phyloP scores from a whole-genome alignment of 2,329 filamentous ascomycete species.

The Dissoconium aciculare region DNA sequence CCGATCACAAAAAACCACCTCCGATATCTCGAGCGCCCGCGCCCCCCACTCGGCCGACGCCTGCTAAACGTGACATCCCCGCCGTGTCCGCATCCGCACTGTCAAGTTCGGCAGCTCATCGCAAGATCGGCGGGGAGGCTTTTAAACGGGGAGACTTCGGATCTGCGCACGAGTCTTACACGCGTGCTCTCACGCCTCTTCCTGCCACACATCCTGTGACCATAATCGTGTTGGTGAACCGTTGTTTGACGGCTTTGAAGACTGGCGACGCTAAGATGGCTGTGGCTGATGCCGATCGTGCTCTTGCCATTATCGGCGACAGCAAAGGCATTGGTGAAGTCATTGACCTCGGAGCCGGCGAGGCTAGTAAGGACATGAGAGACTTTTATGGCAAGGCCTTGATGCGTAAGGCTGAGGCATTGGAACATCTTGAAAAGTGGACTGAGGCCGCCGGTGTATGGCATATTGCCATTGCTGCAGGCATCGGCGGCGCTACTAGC shows the following conservation, averaged over 20 bases:
- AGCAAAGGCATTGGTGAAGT: slow-evolving; percentile 65
- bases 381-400: slow-evolving; percentile 89
- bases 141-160: slow-evolving; percentile 93
- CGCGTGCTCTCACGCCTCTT: slow-evolving; percentile 57
- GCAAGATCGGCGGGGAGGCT: slow-evolving; percentile 66
- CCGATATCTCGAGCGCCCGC: slow-evolving; percentile 6
- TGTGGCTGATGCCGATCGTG: slow-evolving; percentile 68
- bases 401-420: slow-evolving; percentile 84
- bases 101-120: slow-evolving; percentile 60
- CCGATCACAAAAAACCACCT: too few species aligned
- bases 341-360: slow-evolving; percentile 50
- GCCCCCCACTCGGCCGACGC: slow-evolving; percentile 31
- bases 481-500: slow-evolving; percentile 71
- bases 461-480: slow-evolving; percentile 67
- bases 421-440: slow-evolving; percentile 95
- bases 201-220: slow-evolving; percentile 67
- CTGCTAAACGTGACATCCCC: slow-evolving; percentile 47
- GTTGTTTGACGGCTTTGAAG: slow-evolving; percentile 77
- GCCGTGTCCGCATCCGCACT: slow-evolving; percentile 53
- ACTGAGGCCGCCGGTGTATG: slow-evolving; percentile 65
- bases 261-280: slow-evolving; percentile 82
- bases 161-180: slow-evolving; percentile 69
- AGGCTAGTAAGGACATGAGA: slow-evolving; percentile 63
- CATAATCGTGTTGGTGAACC: slow-evolving; percentile 83
- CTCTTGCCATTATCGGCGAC: slow-evolving; percentile 64